These are phyloP conservation scores for Coniferiporia weirii DNA, from an alignment of 1,284 basidiomycete genomes.

Conservation along the genomic window DNA sequence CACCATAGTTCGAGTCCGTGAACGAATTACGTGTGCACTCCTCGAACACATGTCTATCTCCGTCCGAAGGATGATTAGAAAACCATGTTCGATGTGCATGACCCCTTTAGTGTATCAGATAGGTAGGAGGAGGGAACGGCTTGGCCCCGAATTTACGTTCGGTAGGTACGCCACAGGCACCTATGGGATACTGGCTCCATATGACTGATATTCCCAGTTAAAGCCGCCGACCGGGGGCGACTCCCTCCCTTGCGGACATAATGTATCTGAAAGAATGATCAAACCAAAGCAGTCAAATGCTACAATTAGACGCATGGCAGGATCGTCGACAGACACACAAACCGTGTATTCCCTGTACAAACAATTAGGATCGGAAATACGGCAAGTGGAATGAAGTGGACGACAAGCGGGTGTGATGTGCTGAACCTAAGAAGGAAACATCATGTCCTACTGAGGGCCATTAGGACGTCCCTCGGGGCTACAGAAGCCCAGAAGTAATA, in stretches of 20 bases:
- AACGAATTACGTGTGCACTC: too few relatives aligned
- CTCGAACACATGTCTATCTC: too few relatives aligned
- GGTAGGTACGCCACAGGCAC: not conserved
- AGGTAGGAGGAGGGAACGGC: not conserved
- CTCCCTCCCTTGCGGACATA: not conserved
- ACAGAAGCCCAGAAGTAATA: not conserved
- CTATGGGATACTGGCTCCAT: not conserved
- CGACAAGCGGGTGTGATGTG: not conserved
- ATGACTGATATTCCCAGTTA: not conserved
- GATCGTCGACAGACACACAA: not conserved
- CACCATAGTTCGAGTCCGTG: not conserved
- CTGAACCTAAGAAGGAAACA: not conserved
- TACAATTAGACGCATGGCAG: not conserved
- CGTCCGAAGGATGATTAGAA: too few relatives aligned
- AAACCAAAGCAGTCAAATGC: too few relatives aligned
- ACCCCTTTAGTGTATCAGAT: not conserved
- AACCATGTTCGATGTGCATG: too few relatives aligned
- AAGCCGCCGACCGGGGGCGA: not conserved
- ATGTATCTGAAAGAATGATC: not conserved
- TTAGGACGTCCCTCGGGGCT: not conserved
- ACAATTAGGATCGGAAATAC: not conserved
- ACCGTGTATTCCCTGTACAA: not conserved
- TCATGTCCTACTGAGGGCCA: not conserved
- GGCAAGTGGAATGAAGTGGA: not conserved
- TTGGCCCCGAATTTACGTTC: not conserved